Evolutionary conservation across 2,329 filamentous ascomycete species (phyloP).

Genomic region (Fusarium cicatricum): DNA sequence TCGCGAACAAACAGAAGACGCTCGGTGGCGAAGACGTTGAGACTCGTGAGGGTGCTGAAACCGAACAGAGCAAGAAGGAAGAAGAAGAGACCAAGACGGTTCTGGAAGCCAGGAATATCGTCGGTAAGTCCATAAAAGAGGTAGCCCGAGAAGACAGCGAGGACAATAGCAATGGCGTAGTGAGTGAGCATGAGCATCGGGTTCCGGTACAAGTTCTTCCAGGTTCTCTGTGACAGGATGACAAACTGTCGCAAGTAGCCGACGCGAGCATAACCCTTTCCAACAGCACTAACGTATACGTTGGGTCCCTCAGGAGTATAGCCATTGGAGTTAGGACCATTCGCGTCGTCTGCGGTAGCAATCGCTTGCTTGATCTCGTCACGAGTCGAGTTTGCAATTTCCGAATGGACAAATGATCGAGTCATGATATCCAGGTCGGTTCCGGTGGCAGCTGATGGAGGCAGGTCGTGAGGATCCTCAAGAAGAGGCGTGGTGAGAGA

Average conservation of each 20-base stretch:
- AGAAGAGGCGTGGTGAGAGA: constrained; percentile 64
- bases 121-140: constrained; percentile 96
- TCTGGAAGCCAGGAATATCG: constrained; percentile 97
- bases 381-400: constrained; percentile 76
- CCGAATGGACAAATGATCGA: constrained; percentile 76
- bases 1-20: constrained; percentile 91
- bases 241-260: constrained; percentile 83
- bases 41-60: constrained; percentile 92
- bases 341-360: constrained; percentile 69
- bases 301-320: constrained; percentile 57
- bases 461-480: constrained; percentile 74
- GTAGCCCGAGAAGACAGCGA: constrained; percentile 93
- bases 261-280: constrained; percentile 84
- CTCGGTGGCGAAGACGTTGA: constrained; percentile 93
- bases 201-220: constrained; percentile 97
- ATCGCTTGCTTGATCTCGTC: constrained; percentile 82
- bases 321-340: constrained; percentile 67
- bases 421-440: constrained; percentile 88
- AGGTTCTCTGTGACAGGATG: constrained; percentile 90
- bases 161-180: constrained; percentile 94
- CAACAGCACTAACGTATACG: constrained; percentile 65
- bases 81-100: constrained; percentile 95
- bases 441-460: constrained; percentile 65
- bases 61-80: constrained; percentile 96
- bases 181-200: constrained; percentile 98